Evolutionary conservation across 2,329 filamentous ascomycete genomes (phyloP), one percentile per base, ranked within the genome.

Genomic region (Diaporthe citri): DNA sequence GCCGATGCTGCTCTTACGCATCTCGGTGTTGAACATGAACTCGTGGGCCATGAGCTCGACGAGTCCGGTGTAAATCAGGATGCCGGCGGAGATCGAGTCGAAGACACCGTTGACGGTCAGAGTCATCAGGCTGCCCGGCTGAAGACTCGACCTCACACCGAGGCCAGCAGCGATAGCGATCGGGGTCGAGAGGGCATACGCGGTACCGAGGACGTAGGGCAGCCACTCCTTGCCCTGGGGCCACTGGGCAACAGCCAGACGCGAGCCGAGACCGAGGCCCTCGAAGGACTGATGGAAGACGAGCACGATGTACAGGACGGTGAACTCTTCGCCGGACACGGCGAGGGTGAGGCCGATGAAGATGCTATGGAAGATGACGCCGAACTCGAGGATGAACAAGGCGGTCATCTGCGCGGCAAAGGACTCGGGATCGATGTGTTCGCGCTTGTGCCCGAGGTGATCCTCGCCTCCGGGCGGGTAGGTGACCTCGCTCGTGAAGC

Each of bases 221-320:
- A 90, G 78, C 85, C 84, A 88, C 46, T 78, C 81, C 0, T 81
- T 74, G 31, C 82, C 80, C 22, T 79, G 80, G 8, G 85, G 85
- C 78, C 89, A 90, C 0, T 86, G 88, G 28, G 92, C 90, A 31
- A 87, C 86, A 6, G 88, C 89, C 81, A 92, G 87, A 66, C 90
- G 86, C 0, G 90, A 89, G 20, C 90, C 90, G 51, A 92, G 89
- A 81, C 90, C 90, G 0, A 92, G 86, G 69, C 90, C 90, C 78
- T 92, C 90, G 74, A 92, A 92, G 15, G 88, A 87, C 79, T 92
- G 90, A 78, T 92, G 90, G 83, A 92, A 92, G 73, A 91, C 87
- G 1, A 93, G 84, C 52, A 92, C 90, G 3, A 88, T 87, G 79
- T 91, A 91, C 2, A 92, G 84, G 0, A 89, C 88, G 43, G 83